Evolutionary conservation across 495 filamentous ascomycete species (phyloP), one percentile per base, ranked within the genome.

Genomic region (Penicillium maclennaniae): DNA sequence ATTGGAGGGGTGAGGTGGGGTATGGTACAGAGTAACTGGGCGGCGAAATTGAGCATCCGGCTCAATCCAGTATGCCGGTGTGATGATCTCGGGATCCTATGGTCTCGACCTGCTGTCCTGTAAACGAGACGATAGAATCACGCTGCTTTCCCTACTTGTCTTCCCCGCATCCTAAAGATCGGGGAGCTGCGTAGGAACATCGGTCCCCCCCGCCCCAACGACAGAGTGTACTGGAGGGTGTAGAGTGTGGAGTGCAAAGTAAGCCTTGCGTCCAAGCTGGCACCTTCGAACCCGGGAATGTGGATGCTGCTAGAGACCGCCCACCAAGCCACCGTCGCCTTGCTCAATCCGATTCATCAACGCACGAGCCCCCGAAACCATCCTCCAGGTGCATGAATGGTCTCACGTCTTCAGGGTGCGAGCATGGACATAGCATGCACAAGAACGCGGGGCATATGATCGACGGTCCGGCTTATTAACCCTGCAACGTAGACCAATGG

Each of bases 71-170:
- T 55, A 49, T 28, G n/a, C 23, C 14, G 23, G 8, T 12, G 21
- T 20, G 51, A 43, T 26, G 51, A 54, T 54, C 51, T 44, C 45
- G 45, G 51, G 31, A 34, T 34, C 31, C 31, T 12, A 34, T 34
- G 9, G 9, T 34, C 31, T 12, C 31, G 31, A 10, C 31, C 8
- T 34, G 27, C 7, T 31, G 27, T 31, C 27, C 9, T 31, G 27
- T 31, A 7, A 31, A 31, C 6, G 31, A 14, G 31, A 34, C 10
- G 8, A 12, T n/a, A n/a, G n/a, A n/a, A n/a, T n/a, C n/a, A n/a
- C n/a, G n/a, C n/a, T n/a, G n/a, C n/a, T n/a, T n/a, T n/a, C n/a
- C n/a, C n/a, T n/a, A n/a, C n/a, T n/a, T n/a, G 21, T 15, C 23
- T 40, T 31, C 47, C 47, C 47, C 47, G 47, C 47, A 34, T 34